Evolutionary conservation across 2,329 filamentous ascomycete genomes (phyloP), one percentile per base, ranked within the genome.

Genomic region (Aspergillus quadrilineatus): DNA sequence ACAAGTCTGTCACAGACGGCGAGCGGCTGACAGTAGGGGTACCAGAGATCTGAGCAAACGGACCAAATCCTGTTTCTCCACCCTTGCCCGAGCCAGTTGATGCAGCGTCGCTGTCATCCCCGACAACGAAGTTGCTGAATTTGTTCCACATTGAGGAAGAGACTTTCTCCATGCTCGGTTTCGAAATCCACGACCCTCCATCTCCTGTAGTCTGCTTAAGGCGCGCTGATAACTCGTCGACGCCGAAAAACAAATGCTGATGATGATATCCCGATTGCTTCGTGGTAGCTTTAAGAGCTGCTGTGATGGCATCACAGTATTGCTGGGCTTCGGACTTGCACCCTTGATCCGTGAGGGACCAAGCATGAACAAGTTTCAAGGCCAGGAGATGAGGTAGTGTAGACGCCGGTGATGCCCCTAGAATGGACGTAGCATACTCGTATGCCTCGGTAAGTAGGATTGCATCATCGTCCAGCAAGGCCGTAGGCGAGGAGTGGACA

Each of bases 391-490:
- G 92, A 10, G 93, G 90, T 56, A 89, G 83, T 41, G 83, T 81
- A 34, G 85, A 77, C 0, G 80, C 73, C 22, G 80, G 76, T 2
- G 82, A 80, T 29, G 80, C 79, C 22, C 82, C 82, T 2, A 88
- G 80, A 12, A 97, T 82, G 8, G 89, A 89, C 9, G 90, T 79
- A 0, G 90, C 92, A 71, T 91, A 97, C 71, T 99, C 94, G 67
- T 95, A 97, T 0, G 96, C 86, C 72, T 99, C 94, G 42, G 91
- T 97, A n/a, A 99, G 82, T 50, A 97, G 80, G n/a, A 97, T 84
- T 4, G 91, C 84, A 69, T 97, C 92, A 6, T 89, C 82, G 65
- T 97, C 92, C 61, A 88, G 85, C 52, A 87, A 86, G 60, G 92
- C 88, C 50, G 90, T 86, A 50, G 87, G 83, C 6, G 85, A 82